phyloP scores from a whole-genome alignment of 2,329 filamentous ascomycete species.

The Thielaviopsis euricoi region DNA sequence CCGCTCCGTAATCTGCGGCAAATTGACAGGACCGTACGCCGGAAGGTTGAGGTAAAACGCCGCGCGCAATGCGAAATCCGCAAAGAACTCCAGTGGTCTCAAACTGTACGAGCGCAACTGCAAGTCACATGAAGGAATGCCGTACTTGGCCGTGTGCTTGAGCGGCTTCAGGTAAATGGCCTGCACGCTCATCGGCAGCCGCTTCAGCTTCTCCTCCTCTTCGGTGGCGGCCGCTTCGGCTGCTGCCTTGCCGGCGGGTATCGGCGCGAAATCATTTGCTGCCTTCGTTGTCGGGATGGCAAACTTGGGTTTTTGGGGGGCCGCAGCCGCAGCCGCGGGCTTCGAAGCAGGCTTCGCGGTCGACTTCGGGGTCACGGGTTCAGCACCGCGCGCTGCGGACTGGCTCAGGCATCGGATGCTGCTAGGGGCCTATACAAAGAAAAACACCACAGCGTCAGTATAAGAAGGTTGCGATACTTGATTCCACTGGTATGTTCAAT shows the following conservation, averaged over 20 bases:
- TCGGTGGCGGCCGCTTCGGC: constrained; percentile 6
- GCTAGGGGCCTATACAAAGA: not conserved
- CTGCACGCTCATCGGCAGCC: constrained; percentile 37
- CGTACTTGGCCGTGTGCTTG: constrained; percentile 55
- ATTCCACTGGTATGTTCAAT: not conserved
- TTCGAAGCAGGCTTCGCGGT: not conserved
- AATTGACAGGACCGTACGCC: constrained; percentile 67
- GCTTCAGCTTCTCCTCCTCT: constrained; percentile 5
- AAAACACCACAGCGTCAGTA: too few relatives aligned
- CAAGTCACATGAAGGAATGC: constrained; percentile 74
- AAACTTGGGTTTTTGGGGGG: constrained; percentile 3
- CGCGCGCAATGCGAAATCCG: constrained; percentile 84
- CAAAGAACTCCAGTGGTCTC: constrained; percentile 83
- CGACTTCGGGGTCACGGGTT: not conserved
- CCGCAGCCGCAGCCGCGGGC: not conserved
- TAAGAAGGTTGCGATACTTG: too few relatives aligned
- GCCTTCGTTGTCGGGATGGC: constrained; percentile 10
- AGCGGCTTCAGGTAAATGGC: constrained; percentile 76
- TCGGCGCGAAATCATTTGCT: constrained; percentile 8
- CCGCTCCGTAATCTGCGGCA: constrained; percentile 74
- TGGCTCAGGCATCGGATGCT: not conserved
- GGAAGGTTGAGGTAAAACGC: constrained; percentile 87
- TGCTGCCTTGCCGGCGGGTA: not conserved
- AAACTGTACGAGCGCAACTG: constrained; percentile 84
- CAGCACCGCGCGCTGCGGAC: not conserved